phyloP scores from a whole-genome alignment of 306 rosid species.

The Cucurbita argyrosperma region DNA sequence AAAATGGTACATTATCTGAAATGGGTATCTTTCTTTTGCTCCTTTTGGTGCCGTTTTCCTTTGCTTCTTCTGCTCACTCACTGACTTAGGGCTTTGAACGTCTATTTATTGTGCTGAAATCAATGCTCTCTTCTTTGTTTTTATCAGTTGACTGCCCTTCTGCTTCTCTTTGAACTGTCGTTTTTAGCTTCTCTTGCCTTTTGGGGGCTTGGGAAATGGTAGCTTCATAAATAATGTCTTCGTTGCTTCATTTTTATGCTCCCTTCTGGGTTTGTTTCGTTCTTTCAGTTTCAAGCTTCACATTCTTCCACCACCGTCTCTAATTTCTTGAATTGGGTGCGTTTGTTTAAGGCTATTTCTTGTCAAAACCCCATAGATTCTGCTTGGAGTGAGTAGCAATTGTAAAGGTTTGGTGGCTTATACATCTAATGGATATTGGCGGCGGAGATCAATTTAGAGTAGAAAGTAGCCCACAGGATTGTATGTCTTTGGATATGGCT shows the following conservation, averaged over 20 bases:
- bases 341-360: neutral
- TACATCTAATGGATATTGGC: constrained; percentile 47
- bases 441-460: constrained; percentile 51
- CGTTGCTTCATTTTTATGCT: neutral
- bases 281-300: neutral
- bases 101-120: constrained; percentile 64
- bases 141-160: constrained; percentile 34
- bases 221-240: constrained; percentile 4
- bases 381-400: neutral
- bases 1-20: constrained; percentile 71
- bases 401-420: constrained; percentile 3
- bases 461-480: constrained; percentile 44
- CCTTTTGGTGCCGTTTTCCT: constrained; percentile 38
- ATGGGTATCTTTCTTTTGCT: constrained; percentile 70
- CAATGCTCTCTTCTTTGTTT: constrained; percentile 41
- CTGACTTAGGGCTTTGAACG: constrained; percentile 87
- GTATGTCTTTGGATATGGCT: constrained; percentile 40
- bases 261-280: constrained; percentile 7
- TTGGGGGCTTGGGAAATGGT: constrained; percentile 16
- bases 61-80: constrained; percentile 33
- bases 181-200: constrained; percentile 27
- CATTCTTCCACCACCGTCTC: neutral
- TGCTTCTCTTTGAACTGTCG: constrained; percentile 38
- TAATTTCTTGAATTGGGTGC: neutral
- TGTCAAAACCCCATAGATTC: neutral